These are phyloP conservation scores for Aphanomyces astaci DNA, from an alignment of 352 stramenopile genomes.

Conservation along the genomic window DNA sequence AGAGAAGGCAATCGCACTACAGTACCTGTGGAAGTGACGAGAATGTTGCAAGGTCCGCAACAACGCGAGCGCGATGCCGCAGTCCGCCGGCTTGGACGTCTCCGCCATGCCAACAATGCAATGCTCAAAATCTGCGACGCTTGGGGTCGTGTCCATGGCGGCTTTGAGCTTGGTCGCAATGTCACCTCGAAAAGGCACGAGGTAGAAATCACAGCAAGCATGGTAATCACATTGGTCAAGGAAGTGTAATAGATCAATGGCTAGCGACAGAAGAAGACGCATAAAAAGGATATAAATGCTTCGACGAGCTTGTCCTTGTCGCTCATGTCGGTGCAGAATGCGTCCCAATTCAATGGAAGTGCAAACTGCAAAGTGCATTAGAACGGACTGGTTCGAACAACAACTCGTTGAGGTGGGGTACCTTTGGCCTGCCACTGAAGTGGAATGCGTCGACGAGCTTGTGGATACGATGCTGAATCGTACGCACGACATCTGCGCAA, in stretches of 20 bases:
- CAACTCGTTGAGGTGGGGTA: neutral
- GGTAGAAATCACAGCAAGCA: neutral
- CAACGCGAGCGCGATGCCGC: neutral
- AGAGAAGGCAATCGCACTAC: neutral
- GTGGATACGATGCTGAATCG: neutral
- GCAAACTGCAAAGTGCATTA: neutral
- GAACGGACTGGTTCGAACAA: neutral
- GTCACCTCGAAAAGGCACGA: neutral
- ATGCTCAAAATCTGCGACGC: neutral
- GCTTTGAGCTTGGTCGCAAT: slow-evolving; percentile 4
- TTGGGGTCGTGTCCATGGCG: neutral
- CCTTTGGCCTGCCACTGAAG: neutral
- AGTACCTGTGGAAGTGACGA: neutral
- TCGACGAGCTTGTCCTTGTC: neutral
- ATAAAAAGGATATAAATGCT: slow-evolving; percentile 16
- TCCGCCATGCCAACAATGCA: neutral
- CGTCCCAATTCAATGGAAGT: slow-evolving; percentile 3
- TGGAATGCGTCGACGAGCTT: neutral
- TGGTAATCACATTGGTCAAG: neutral
- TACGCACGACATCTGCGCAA: slow-evolving; percentile 10
- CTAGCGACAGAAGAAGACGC: neutral
- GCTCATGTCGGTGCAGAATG: neutral
- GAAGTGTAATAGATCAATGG: neutral
- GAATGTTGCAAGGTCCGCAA: neutral
- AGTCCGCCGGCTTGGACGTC: neutral